A percentile compares a stretch with the other conserved stretches of the same genome.
Conservation (phyloP, 805 yeast species). For the Vanderwaltozyma polyspora region DNA sequence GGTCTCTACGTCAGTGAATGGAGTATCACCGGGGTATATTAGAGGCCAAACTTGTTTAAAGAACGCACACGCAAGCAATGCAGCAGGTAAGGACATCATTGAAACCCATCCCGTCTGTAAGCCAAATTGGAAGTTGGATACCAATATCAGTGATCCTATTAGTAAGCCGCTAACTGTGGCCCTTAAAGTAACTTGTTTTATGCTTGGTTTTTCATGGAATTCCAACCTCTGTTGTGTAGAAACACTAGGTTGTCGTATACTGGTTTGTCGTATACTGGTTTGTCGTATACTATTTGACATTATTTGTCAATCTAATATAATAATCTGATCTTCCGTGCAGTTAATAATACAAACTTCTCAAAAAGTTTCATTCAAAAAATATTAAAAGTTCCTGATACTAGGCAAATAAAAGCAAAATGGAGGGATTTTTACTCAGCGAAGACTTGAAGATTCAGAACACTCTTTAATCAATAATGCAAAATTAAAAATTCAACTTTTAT, state of each 20-base stretch:
- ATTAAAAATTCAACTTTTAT: too few relatives aligned
- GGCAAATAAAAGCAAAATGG: too few relatives aligned
- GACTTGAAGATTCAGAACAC: too few relatives aligned
- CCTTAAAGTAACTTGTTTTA: slow-evolving; percentile 60
- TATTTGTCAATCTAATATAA: too few relatives aligned
- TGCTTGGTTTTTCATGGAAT: slow-evolving; percentile 40
- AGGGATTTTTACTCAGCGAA: too few relatives aligned
- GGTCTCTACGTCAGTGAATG: slow-evolving; percentile 83
- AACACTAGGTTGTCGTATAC: not conserved
- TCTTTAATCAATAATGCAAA: too few relatives aligned
- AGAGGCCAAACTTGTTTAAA: slow-evolving; percentile 46
- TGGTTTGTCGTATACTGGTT: too few relatives aligned
- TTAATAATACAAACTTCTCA: too few relatives aligned
- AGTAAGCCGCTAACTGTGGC: slow-evolving; percentile 64
- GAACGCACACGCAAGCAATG: slow-evolving; percentile 72
- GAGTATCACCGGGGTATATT: slow-evolving; percentile 25
- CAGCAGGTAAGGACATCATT: slow-evolving; percentile 96
- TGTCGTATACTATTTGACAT: too few relatives aligned
- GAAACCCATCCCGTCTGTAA: slow-evolving; percentile 98
- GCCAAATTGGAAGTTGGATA: slow-evolving; percentile 93
- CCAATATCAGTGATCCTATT: slow-evolving; percentile 79
- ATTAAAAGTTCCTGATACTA: too few relatives aligned
- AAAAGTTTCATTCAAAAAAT: too few relatives aligned
- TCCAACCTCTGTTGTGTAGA: slow-evolving; percentile 2
- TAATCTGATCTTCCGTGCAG: too few relatives aligned